Base-by-base conservation (phyloP, 2,329 filamentous ascomycete species). In the Xylaria sp. region DNA sequence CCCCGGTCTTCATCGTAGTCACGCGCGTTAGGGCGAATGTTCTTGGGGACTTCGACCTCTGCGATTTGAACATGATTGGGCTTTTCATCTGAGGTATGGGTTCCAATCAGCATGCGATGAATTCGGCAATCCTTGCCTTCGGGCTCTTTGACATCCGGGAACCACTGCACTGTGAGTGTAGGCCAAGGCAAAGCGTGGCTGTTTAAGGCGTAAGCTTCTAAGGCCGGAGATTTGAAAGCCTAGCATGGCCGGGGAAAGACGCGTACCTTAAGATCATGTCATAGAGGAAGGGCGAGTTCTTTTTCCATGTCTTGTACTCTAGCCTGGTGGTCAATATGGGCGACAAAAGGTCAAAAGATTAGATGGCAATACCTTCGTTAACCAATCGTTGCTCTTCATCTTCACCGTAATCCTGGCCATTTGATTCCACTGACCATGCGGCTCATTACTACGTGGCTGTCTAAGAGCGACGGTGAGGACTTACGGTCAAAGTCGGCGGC, bases 281-380 rank as follows among this genome's bases (percentile, higher is more conserved):
- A 81, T 99, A 99, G 76, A 99, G 91, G 79, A 98, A 98, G 3
- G 96, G 94, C 73, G 93, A 94, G 83, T 99, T 99, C 86, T 99
- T 99, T 87, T 99, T 99, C 96, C 96, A 99, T 74, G 95, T 98
- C 82, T 99, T 99, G 88, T 99, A 99, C 81, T 99, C 96, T 94
- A 76, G 39, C 5, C 3, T 41, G 20, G 20, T 20, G 28, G 64
- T 75, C 44, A 75, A 63, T 70, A 39, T 58, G 56, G 41, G 62
- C n/a, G 3, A 50, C 23, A 12, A 39, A 12, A 56, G 44, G 15
- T 54, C 2, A 8, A 15, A 62, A 15, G 48, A 44, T 20, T 13
- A 41, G 34, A n/a, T 32, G 51, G 34, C 62, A 73, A 60, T 84
- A 92, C 92, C 92, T 85, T 99, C 96, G 76, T 98, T 98, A 82